Percentiles rank a stretch among this genome's conserved stretches.
Conservation (phyloP, 495 filamentous ascomycete species). For the Penicillium daleae region DNA sequence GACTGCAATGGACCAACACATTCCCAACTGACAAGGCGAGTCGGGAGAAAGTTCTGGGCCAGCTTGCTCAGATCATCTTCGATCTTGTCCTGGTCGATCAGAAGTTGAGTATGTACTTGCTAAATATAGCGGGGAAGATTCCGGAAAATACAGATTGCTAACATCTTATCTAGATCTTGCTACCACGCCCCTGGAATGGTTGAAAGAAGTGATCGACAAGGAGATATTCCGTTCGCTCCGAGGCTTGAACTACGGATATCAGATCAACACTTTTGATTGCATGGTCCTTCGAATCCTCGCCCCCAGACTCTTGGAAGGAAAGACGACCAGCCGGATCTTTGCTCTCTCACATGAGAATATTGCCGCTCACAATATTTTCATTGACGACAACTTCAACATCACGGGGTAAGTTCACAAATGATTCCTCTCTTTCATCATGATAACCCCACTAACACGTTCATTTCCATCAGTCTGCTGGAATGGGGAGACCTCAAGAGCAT, state of each 20-base stretch:
- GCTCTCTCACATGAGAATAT: neutral
- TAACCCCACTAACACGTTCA: neutral
- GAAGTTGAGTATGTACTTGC: neutral
- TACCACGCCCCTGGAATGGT: neutral
- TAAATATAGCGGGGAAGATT: neutral
- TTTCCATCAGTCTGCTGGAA: neutral
- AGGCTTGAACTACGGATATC: neutral
- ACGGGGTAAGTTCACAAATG: constrained; percentile 5
- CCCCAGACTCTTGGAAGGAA: neutral
- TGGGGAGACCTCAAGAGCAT: neutral
- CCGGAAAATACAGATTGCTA: neutral
- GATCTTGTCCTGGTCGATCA: neutral
- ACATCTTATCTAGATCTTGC: neutral
- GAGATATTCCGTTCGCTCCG: neutral
- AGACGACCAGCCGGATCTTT: neutral
- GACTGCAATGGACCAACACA: neutral
- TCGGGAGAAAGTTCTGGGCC: neutral
- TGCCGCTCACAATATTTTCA: neutral
- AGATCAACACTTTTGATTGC: no score
- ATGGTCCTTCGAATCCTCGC: neutral
- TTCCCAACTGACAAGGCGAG: neutral
- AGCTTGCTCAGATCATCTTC: constrained; percentile 3
- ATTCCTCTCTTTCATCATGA: neutral
- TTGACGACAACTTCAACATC: constrained; percentile 5
- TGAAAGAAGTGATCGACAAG: neutral